Conservation (phyloP, 495 filamentous ascomycete species). For the Lasiosphaeriaceae sp. region DNA sequence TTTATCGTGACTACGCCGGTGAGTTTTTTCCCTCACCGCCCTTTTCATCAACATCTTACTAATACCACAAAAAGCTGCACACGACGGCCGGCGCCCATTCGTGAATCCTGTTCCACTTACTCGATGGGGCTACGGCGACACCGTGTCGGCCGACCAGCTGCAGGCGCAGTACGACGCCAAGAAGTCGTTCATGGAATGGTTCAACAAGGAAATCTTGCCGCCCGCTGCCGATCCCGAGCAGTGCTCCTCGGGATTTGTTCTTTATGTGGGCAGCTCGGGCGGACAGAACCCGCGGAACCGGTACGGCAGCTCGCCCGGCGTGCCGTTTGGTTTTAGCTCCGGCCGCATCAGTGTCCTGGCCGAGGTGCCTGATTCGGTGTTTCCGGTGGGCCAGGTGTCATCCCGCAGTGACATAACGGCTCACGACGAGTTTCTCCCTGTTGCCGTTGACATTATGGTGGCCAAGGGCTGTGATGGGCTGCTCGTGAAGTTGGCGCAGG, state of each 20-base stretch:
- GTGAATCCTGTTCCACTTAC: slow-evolving; percentile 51
- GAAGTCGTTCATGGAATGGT: slow-evolving; percentile 53
- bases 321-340: slow-evolving; percentile 43
- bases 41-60: neutral
- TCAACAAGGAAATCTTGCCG: slow-evolving; percentile 40
- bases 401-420: slow-evolving; percentile 51
- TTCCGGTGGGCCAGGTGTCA: slow-evolving; percentile 53
- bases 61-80: slow-evolving; percentile 15
- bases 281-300: slow-evolving; percentile 26
- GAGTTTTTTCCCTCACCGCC: neutral
- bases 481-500: slow-evolving; percentile 52
- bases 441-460: slow-evolving; percentile 55
- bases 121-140: slow-evolving; percentile 55
- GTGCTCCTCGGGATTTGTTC: slow-evolving; percentile 34
- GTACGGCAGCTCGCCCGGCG: slow-evolving; percentile 27
- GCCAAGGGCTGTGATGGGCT: slow-evolving; percentile 61
- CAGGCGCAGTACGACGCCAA: slow-evolving; percentile 41
- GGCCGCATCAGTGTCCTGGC: slow-evolving; percentile 43
- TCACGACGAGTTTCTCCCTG: slow-evolving; percentile 54
- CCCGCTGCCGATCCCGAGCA: slow-evolving; percentile 27
- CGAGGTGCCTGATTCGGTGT: slow-evolving; percentile 53
- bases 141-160: slow-evolving; percentile 32
- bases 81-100: slow-evolving; percentile 48
- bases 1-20: slow-evolving; percentile 50
- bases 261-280: slow-evolving; percentile 29